Evolutionary conservation across 768 basidiomycete genomes (phyloP), one percentile per base, ranked within the genome.

Genomic region (Serendipita indica): DNA sequence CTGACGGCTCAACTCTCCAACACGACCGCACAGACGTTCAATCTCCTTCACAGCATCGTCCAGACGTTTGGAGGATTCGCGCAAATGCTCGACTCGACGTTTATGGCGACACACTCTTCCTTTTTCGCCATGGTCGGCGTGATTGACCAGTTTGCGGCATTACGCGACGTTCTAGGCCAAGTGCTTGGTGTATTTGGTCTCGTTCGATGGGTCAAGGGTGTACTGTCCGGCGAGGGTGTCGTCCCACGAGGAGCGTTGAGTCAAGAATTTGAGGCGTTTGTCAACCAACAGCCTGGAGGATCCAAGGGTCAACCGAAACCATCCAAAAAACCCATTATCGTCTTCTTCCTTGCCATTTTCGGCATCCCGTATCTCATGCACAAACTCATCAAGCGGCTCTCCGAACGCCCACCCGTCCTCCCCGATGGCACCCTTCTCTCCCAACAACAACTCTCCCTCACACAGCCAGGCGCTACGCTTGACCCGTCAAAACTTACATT

Each of bases 51-150:
- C 64, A 89, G 87, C 10, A 85, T 99, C 67, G 94, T 99, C 43
- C 88, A 90, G 65, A 96, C 93, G 3, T 94, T 98, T 71, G 77
- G 83, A 0, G 93, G 93, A 22, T 83, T 99, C 62, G 85, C 94
- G 0, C 94, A 98, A 69, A 93, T 99, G 82, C 83, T 99, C 67
- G 94, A 98, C 70, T 84, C 82, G 33, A 98, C 94, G 3, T 97
- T 94, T 72, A 88, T 97, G 84, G 94, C 94, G 2, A 94, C 91
- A 0, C 91, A 94, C 69, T 90, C 88, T 0, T 86, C 83, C 6
- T 94, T 94, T 72, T 94, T 93, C 69, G 90, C 91, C 59, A 91
- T 94, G 84, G 90, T 93, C 56, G 73, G 73, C 49, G 94, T 99
- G 43, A 78, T 93, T 35, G 96, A 99, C 66, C 96, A 99, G 67